Evolutionary conservation across 208 protist genomes (phyloP).

Genomic region (Wallacemonas sp.): DNA sequence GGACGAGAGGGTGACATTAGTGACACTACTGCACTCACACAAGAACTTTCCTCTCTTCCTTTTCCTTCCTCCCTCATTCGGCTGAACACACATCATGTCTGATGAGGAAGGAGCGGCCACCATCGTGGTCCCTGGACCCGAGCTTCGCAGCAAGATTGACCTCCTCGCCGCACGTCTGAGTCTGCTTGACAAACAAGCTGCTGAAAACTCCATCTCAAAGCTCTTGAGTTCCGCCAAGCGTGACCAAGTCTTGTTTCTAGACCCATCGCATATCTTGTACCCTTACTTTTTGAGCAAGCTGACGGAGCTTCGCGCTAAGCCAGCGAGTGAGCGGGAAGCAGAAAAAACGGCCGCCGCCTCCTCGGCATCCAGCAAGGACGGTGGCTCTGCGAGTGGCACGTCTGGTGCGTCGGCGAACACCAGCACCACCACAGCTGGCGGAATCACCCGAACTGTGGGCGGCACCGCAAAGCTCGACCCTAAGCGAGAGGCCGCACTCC

Average conservation of each 20-base stretch:
- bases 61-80: neutral
- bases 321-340: slow-evolving; percentile 38
- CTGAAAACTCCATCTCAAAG: slow-evolving; percentile 83
- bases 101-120: slow-evolving; percentile 59
- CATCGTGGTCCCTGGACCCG: slow-evolving; percentile 81
- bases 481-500: slow-evolving; percentile 66
- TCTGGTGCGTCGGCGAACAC: slow-evolving; percentile 26
- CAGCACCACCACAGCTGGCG: slow-evolving; percentile 45
- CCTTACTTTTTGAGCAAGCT: slow-evolving; percentile 88
- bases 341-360: slow-evolving; percentile 17
- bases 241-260: slow-evolving; percentile 80
- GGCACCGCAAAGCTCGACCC: slow-evolving; percentile 60
- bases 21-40: no score
- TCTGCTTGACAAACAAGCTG: slow-evolving; percentile 63
- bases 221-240: slow-evolving; percentile 70
- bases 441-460: slow-evolving; percentile 55
- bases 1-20: neutral
- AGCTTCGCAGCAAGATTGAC: slow-evolving; percentile 78
- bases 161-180: slow-evolving; percentile 71
- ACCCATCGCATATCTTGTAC: slow-evolving; percentile 87
- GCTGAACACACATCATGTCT: slow-evolving; percentile 21
- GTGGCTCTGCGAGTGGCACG: neutral
- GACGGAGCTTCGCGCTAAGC: slow-evolving; percentile 76
- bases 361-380: slow-evolving; percentile 25
- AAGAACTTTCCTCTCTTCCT: neutral